Evolutionary conservation across 345 rosid species (phyloP).

Genomic region (Euclidium syriacum): DNA sequence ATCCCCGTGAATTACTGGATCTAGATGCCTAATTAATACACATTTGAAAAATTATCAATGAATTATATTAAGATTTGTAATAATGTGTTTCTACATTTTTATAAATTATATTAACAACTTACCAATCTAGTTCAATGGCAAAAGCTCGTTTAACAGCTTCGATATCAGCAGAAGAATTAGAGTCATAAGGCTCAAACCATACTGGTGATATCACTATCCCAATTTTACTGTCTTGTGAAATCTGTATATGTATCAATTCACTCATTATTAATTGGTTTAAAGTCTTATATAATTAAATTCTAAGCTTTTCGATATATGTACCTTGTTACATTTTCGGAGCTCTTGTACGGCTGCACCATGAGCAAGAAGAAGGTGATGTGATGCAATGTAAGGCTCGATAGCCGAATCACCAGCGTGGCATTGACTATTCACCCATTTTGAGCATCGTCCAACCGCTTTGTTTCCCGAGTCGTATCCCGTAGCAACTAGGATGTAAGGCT

Average conservation of each 20-base stretch:
- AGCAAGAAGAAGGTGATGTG: slow-evolving; percentile 1
- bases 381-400: not conserved
- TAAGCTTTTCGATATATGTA: not conserved
- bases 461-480: slow-evolving; percentile 13
- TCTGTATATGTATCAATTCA: no score
- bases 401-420: slow-evolving; percentile 20
- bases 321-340: not conserved
- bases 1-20: not conserved
- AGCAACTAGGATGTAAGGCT: slow-evolving; percentile 15
- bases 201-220: not conserved
- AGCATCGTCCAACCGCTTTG: slow-evolving; percentile 18
- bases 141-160: slow-evolving; percentile 7
- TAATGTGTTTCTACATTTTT: no score
- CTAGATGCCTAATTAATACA: not conserved
- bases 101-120: not conserved
- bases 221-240: not conserved
- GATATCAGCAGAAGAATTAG: not conserved
- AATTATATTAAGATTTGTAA: not conserved
- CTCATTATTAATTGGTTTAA: no score
- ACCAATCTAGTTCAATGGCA: not conserved
- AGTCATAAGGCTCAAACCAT: slow-evolving; percentile 6
- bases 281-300: not conserved
- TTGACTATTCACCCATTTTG: not conserved
- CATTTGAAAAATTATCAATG: not conserved
- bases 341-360: slow-evolving; percentile 3